These are phyloP conservation scores for Dioscorea zingiberensis DNA, from an alignment of 106 monocot genomes.

Conservation along the genomic window DNA sequence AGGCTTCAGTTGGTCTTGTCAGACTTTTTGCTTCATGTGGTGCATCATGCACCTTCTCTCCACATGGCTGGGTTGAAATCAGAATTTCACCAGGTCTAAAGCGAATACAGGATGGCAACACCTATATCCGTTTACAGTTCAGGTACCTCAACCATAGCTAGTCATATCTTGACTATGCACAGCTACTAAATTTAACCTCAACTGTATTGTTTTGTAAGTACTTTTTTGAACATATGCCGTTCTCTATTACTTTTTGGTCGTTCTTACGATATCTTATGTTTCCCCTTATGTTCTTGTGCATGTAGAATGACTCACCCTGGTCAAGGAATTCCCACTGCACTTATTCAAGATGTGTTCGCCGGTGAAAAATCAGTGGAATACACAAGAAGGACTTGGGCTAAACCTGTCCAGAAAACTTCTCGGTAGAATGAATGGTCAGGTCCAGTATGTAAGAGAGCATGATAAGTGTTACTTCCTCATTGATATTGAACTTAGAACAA, in stretches of 20 bases:
- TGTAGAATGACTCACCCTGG: slow-evolving; percentile 28
- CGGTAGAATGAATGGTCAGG: slow-evolving; percentile 77
- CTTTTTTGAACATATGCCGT: too few relatives aligned
- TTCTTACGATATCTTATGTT: too few relatives aligned
- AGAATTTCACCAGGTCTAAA: slow-evolving; percentile 56
- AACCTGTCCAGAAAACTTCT: slow-evolving; percentile 62
- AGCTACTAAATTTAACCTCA: too few relatives aligned
- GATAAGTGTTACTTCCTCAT: slow-evolving; percentile 70
- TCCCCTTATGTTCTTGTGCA: too few relatives aligned
- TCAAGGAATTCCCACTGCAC: slow-evolving; percentile 72
- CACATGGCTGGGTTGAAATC: slow-evolving; percentile 90
- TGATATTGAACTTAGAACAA: slow-evolving; percentile 47
- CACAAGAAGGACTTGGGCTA: slow-evolving; percentile 77
- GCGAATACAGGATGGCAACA: slow-evolving; percentile 48
- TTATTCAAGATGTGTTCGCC: slow-evolving; percentile 88
- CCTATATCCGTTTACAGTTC: slow-evolving; percentile 54
- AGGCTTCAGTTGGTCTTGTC: slow-evolving; percentile 81
- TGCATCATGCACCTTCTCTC: slow-evolving; percentile 62
- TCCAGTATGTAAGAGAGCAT: slow-evolving; percentile 80
- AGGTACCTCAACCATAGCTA: slow-evolving; percentile 31
- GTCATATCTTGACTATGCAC: too few relatives aligned
- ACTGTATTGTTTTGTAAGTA: too few relatives aligned
- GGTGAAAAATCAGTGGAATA: slow-evolving; percentile 63
- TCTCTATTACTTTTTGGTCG: too few relatives aligned
- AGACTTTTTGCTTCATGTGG: slow-evolving; percentile 74